Evolutionary conservation across 192 early-diverging fungal genomes (phyloP).

Genomic region (Linnemannia exigua): DNA sequence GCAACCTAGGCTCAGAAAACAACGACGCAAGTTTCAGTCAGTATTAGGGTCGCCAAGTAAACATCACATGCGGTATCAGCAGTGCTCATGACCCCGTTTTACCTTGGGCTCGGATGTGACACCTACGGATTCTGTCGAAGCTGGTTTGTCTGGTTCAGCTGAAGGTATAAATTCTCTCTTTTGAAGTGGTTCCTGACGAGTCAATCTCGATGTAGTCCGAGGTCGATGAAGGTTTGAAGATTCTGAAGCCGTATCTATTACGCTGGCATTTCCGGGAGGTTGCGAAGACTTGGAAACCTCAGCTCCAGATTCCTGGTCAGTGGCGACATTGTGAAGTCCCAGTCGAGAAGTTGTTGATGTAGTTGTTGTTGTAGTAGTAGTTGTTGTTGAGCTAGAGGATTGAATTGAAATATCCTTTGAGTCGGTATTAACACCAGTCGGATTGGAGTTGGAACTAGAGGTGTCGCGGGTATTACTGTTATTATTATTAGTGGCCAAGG

Average conservation of each 20-base stretch:
- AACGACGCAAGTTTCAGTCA: background rate
- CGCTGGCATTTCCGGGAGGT: background rate
- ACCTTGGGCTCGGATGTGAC: slow-evolving; percentile 7
- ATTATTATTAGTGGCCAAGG: background rate
- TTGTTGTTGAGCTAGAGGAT: background rate
- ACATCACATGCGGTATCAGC: background rate
- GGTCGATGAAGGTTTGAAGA: background rate
- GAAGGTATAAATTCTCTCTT: background rate
- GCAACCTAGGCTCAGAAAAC: background rate
- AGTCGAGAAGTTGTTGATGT: background rate
- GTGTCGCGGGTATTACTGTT: slow-evolving; percentile 16
- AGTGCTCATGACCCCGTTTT: background rate
- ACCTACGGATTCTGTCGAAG: background rate
- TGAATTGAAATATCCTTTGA: background rate
- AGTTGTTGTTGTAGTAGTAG: background rate
- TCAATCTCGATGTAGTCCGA: slow-evolving; percentile 15
- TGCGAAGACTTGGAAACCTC: background rate
- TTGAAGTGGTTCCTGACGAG: slow-evolving; percentile 5
- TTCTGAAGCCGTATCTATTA: background rate
- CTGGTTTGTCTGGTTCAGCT: slow-evolving; percentile 3
- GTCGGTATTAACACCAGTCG: background rate
- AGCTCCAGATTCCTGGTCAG: background rate
- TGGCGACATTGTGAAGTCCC: background rate
- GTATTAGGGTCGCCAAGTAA: too few relatives aligned
- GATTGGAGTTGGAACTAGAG: background rate